These are phyloP conservation scores for Rhizopogon vulgaris DNA, from an alignment of 768 basidiomycete species.

Conservation along the genomic window DNA sequence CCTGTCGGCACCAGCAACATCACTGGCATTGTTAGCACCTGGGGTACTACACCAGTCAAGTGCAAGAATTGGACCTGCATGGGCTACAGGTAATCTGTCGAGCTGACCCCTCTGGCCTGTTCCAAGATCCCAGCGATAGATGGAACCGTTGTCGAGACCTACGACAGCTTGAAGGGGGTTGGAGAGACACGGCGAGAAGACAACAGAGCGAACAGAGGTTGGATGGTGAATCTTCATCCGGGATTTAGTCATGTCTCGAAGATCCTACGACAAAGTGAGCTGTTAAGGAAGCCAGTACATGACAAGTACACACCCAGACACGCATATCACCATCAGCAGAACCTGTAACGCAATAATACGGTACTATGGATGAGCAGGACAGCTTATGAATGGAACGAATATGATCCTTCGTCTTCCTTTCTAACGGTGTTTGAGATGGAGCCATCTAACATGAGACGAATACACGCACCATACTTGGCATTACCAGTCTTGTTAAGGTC, in stretches of 20 bases:
- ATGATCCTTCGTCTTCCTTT: slow-evolving; percentile 63
- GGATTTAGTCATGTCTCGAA: slow-evolving; percentile 65
- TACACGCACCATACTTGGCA: slow-evolving; percentile 61
- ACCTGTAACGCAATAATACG: slow-evolving; percentile 71
- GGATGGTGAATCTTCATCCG: slow-evolving; percentile 69
- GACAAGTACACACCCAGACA: slow-evolving; percentile 55
- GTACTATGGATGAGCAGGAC: slow-evolving; percentile 60
- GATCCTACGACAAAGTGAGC: slow-evolving; percentile 40
- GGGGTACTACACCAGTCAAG: slow-evolving; percentile 61
- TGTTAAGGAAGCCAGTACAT: not conserved
- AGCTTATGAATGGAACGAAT: slow-evolving; percentile 66
- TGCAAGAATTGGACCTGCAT: slow-evolving; percentile 63
- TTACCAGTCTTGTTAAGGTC: slow-evolving; percentile 61
- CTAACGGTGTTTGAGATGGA: slow-evolving; percentile 30
- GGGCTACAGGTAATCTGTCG: slow-evolving; percentile 69
- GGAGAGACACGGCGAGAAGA: slow-evolving; percentile 61
- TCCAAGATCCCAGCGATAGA: slow-evolving; percentile 75
- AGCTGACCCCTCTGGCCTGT: slow-evolving; percentile 71
- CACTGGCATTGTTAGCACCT: slow-evolving; percentile 9
- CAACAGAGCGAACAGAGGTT: slow-evolving; percentile 59
- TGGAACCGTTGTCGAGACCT: slow-evolving; percentile 64
- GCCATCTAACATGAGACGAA: not conserved
- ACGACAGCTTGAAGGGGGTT: slow-evolving; percentile 65
- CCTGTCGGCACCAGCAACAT: slow-evolving; percentile 14
- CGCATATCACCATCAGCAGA: slow-evolving; percentile 78